Conservation (phyloP, 495 filamentous ascomycete species). For the Lindgomyces ingoldianus region DNA sequence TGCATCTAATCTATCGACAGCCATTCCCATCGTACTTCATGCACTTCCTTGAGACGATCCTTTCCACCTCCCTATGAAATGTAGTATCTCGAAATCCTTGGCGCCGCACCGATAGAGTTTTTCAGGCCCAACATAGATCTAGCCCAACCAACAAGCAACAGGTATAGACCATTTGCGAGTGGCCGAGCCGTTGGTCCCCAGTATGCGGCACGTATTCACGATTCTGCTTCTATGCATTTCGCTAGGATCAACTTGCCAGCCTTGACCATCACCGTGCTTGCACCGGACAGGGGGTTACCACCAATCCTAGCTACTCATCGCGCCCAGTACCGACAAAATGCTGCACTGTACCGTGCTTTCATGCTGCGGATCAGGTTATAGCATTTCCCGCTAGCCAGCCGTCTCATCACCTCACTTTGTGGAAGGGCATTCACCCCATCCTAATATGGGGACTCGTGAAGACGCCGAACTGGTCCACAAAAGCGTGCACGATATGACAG, state of each 20-base stretch:
- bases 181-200: conserved; percentile 10
- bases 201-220: not conserved
- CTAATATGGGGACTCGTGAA: conserved; percentile 16
- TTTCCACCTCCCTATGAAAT: not conserved
- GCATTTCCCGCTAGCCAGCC: not conserved
- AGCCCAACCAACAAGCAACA: conserved; percentile 15
- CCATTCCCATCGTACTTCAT: conserved; percentile 8
- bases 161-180: not conserved
- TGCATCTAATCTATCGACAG: conserved; percentile 12
- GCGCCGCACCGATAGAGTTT: conserved; percentile 25
- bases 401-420: conserved; percentile 14
- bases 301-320: not conserved
- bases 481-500: conserved; percentile 29
- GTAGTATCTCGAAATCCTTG: conserved; percentile 11
- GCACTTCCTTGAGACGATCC: conserved; percentile 15
- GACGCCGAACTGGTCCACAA: conserved; percentile 11
- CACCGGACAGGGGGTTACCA: conserved; percentile 10
- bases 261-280: not conserved
- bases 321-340: not conserved
- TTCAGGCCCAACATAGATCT: conserved; percentile 17
- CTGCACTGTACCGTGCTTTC: not conserved
- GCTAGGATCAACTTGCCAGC: not conserved
- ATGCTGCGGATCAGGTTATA: not conserved
- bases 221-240: conserved; percentile 20
- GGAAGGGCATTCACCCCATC: conserved; percentile 21